phyloP scores from a whole-genome alignment of 306 rosid species.

The Delonix regia region DNA sequence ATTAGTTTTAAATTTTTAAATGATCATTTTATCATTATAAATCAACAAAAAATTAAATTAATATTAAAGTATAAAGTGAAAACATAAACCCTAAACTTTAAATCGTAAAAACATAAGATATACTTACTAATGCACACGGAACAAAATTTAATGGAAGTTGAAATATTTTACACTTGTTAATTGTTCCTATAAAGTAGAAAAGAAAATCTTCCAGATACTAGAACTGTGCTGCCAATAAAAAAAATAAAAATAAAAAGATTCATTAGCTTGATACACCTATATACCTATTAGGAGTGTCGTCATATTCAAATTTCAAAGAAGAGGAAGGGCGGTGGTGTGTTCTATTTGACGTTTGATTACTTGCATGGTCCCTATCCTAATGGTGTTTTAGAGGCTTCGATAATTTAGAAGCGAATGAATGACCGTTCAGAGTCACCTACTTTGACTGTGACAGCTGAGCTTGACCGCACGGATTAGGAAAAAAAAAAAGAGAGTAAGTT shows the following conservation, averaged over 20 bases:
- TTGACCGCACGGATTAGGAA: background rate
- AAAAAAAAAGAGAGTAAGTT: too few species aligned
- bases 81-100: too few species aligned
- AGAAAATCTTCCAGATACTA: background rate
- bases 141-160: too few species aligned
- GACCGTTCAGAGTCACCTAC: background rate
- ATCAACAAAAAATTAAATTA: too few species aligned
- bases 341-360: slow-evolving; percentile 27
- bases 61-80: too few species aligned
- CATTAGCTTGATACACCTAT: slow-evolving; percentile 22
- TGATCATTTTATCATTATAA: too few species aligned
- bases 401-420: background rate
- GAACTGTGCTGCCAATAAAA: slow-evolving; percentile 25
- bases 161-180: too few species aligned
- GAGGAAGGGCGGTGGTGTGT: background rate
- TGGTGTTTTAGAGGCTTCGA: background rate
- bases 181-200: too few species aligned
- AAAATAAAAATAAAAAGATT: background rate
- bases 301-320: slow-evolving; percentile 37
- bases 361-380: slow-evolving; percentile 45
- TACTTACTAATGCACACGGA: too few species aligned
- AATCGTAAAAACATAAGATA: too few species aligned
- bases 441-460: background rate
- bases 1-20: too few species aligned
- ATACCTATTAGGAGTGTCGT: slow-evolving; percentile 33